Conservation (phyloP, 345 rosid species). For the Salix brachista region DNA sequence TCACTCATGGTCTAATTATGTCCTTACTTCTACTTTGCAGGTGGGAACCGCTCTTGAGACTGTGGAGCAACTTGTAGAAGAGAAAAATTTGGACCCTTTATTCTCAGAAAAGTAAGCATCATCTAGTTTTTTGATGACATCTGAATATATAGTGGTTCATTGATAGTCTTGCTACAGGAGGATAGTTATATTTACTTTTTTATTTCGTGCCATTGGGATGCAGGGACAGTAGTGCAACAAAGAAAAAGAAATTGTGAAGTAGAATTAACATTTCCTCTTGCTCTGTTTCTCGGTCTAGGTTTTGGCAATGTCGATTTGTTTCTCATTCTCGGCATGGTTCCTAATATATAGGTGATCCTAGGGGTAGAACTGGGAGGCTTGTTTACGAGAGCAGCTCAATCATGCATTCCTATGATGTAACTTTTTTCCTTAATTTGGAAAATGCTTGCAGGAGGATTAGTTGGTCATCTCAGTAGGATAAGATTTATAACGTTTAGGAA, state of each 20-base stretch:
- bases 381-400: not conserved
- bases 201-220: not conserved
- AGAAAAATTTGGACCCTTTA: conserved; percentile 63
- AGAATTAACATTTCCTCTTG: too few species aligned
- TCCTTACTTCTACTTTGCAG: conserved; percentile 29
- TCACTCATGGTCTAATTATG: too few species aligned
- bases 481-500: not conserved
- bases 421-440: not conserved
- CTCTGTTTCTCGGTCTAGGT: too few species aligned
- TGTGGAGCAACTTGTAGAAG: conserved; percentile 71
- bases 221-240: too few species aligned
- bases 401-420: not conserved
- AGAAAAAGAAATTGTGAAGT: too few species aligned
- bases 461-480: not conserved
- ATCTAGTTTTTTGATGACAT: not conserved
- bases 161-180: not conserved
- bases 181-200: not conserved
- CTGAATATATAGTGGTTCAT: not conserved
- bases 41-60: conserved; percentile 62
- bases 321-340: too few species aligned
- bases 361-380: not conserved
- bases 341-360: not conserved
- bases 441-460: not conserved
- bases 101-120: conserved; percentile 59
- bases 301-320: too few species aligned